Evolutionary conservation across 1,284 basidiomycete species (phyloP), one percentile per base, ranked within the genome.

Genomic region (Pulveroboletus sp.): DNA sequence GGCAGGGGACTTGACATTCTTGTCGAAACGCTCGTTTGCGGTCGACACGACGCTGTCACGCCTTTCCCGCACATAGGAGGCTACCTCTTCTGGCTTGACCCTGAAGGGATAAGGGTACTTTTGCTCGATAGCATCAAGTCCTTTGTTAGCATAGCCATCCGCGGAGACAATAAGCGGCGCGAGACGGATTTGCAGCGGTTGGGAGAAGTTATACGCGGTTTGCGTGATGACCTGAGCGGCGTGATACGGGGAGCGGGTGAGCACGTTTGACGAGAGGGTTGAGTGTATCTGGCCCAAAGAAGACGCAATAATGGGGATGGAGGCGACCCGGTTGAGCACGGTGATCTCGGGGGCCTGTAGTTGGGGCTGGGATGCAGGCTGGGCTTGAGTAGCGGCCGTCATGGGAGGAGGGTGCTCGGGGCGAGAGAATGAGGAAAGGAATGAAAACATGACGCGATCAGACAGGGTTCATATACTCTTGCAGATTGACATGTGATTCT

Each of bases 71-170:
- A 90, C 76, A 59, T 81, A 82, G n/a, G 74, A 78, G 31, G 77
- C 76, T 28, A 92, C 81, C 10, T 91, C 87, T 64, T 87, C 86
- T 3, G 88, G 84, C 61, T 83, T 83, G 12, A 82, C 82, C 59
- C 83, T 77, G 80, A 92, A 91, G 7, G 89, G 83, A 69, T 86
- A 88, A 14, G 89, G 90, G 68, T 85, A 89, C 43, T 82, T 81
- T 49, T 80, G 77, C 74, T 91, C 79, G 50, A 91, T 85, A n/a
- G 71, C 82, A 66, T 92, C 89, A 48, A 91, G 78, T 25, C 82
- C 86, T 74, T 83, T 85, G 78, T 90, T 89, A 20, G 87, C 89
- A 57, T 76, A 76, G 25, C 72, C 81, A 64, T 92, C 84, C 9
- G 82, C 87, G 49, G 81, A 78, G 39, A 77, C 73, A 62, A 91